Evolutionary conservation across 495 filamentous ascomycete species (phyloP), one percentile per base, ranked within the genome.

Genomic region (Hypoxylon cercidicola): DNA sequence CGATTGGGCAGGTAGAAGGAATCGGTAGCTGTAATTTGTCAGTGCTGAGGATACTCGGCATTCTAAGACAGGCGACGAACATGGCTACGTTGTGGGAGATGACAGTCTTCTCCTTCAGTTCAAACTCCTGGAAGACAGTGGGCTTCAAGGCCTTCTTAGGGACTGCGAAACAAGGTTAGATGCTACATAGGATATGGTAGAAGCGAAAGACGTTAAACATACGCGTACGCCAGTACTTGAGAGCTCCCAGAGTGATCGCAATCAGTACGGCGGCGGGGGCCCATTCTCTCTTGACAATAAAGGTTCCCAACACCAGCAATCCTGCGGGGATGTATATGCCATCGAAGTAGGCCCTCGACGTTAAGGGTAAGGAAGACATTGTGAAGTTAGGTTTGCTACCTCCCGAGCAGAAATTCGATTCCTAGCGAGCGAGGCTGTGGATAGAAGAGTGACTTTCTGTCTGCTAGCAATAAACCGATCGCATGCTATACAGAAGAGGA

Each of bases 1-100:
- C 62, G 81, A 89, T 18, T 87, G 79, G 55, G 82, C 76, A 47
- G 93, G 93, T 34, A 99, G 89, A 40, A 81, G 78, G 78, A 98
- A 97, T 68, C 93, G 93, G 83, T 99, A 97, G 79, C 87, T 90
- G 46, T 40, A 37, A 45, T 37, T 5, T 47, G 54, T 62, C 45
- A 74, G 45, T 39, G 10, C 43, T 9, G 34, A 1, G 34, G 39
- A 54, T 16, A 21, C 0, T 8, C 39, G 30, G 5, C 12, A 16
- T 37, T 7, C 12, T 48, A 37, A 23, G 18, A 23, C 2, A 35
- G 35, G 28, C 10, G 20, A 55, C 48, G 35, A 60, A 91, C 87
- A 99, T 97, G 74, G 93, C 91, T 55, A 97, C 94, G 84, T 97
- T 98, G 85, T 97, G 94, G 18, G 94, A 96, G 77, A 97, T 88